These are phyloP conservation scores for Ambrosia artemisiifolia DNA, from an alignment of 129 eudicot genomes.

Conservation along the genomic window DNA sequence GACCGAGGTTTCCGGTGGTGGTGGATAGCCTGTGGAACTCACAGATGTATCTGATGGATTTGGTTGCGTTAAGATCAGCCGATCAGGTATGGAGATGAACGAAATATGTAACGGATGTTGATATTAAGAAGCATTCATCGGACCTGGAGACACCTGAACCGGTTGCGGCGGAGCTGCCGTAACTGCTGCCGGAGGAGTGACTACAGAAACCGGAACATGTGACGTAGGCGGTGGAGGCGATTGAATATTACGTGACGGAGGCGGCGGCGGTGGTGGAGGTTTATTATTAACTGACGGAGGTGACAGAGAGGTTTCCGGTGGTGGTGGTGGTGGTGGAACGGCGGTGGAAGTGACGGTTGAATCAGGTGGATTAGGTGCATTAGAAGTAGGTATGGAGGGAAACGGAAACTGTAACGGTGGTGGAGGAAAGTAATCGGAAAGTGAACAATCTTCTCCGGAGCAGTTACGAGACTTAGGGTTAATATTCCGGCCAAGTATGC, in stretches of 20 bases:
- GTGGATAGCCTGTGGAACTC: too few relatives aligned
- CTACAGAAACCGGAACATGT: background rate
- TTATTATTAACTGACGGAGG: background rate
- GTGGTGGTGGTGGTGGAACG: constrained; percentile 25
- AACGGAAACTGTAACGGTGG: constrained; percentile 30
- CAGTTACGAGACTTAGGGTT: constrained; percentile 50
- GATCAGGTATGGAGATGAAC: too few relatives aligned
- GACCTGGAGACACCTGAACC: constrained; percentile 66
- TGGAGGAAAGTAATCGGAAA: constrained; percentile 23
- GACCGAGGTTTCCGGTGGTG: too few relatives aligned
- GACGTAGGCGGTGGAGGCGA: constrained; percentile 2
- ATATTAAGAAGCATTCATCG: constrained; percentile 40
- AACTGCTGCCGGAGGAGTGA: constrained; percentile 30
- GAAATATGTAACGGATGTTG: too few relatives aligned
- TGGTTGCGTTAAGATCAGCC: too few relatives aligned
- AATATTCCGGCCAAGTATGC: constrained; percentile 33
- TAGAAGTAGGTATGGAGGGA: constrained; percentile 21
- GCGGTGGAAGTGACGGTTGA: constrained; percentile 30
- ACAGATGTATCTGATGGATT: too few relatives aligned
- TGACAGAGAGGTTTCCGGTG: constrained; percentile 7
- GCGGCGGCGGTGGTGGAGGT: constrained; percentile 1
- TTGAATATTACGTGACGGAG: background rate
- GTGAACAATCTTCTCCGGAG: constrained; percentile 40
- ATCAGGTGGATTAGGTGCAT: constrained; percentile 17
- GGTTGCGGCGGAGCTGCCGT: constrained; percentile 51